Conservation (phyloP, 768 basidiomycete genomes). For the Lyophyllum atratum region DNA sequence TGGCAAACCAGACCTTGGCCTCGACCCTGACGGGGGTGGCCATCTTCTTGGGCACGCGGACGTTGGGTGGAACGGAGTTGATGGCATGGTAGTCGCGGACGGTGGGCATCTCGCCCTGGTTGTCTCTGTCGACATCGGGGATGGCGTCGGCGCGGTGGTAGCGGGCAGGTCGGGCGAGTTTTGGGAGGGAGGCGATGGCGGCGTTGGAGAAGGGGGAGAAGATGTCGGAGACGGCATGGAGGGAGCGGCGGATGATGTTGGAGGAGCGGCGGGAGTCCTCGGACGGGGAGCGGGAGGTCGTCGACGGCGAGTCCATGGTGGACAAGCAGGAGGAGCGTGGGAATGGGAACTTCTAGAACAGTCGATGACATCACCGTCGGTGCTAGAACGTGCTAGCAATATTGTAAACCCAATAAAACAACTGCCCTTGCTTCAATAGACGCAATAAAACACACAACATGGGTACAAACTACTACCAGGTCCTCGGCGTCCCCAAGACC, state of each 20-base stretch:
- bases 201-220: constrained; percentile 70
- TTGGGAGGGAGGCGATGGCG: constrained; percentile 54
- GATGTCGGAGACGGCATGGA: constrained; percentile 59
- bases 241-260: constrained; percentile 57
- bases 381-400: constrained; percentile 16
- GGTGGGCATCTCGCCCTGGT: constrained; percentile 55
- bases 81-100: constrained; percentile 79
- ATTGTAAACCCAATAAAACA: background rate
- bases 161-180: constrained; percentile 40
- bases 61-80: constrained; percentile 59
- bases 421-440: constrained; percentile 2
- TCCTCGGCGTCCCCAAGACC: constrained; percentile 69
- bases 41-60: constrained; percentile 82
- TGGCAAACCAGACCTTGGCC: constrained; percentile 97
- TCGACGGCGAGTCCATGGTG: constrained; percentile 7
- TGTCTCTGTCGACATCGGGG: constrained; percentile 56
- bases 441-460: constrained; percentile 35
- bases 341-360: constrained; percentile 15
- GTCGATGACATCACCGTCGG: constrained; percentile 16
- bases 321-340: background rate
- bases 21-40: constrained; percentile 85
- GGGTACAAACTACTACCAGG: constrained; percentile 90
- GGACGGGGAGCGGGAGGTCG: constrained; percentile 8
- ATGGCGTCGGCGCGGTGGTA: constrained; percentile 77
- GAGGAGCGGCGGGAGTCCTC: constrained; percentile 15